Percentiles rank a stretch among this genome's conserved stretches.
phyloP scores from a whole-genome alignment of 2,329 filamentous ascomycete genomes.

The Plectosphaerella sp. region DNA sequence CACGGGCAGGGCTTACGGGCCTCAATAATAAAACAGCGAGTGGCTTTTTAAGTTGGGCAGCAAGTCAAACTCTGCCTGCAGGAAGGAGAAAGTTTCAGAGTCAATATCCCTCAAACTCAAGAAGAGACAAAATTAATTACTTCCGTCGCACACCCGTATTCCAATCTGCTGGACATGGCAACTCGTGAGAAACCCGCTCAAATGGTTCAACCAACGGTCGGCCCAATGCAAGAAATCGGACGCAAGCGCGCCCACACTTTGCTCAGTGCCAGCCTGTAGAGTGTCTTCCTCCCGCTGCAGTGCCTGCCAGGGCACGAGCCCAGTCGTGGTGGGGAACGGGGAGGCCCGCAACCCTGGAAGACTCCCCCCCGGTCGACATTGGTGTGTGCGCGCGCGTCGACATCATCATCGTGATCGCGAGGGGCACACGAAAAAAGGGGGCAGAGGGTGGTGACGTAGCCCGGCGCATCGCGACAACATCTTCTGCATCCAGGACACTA shows the following conservation, averaged over 20 bases:
- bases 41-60: too few species aligned
- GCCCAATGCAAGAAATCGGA: conserved; percentile 3
- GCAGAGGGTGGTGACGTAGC: not conserved
- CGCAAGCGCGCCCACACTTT: conserved; percentile 1
- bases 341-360: too few species aligned
- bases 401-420: not conserved
- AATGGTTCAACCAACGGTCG: not conserved
- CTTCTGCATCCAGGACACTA: not conserved
- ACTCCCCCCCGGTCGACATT: too few species aligned
- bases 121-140: too few species aligned
- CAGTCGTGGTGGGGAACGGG: not conserved
- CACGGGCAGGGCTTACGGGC: too few species aligned
- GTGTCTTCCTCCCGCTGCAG: too few species aligned
- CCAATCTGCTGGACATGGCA: not conserved
- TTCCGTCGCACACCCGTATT: too few species aligned
- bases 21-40: too few species aligned
- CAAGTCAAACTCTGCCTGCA: too few species aligned
- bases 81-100: too few species aligned
- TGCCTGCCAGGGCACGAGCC: not conserved
- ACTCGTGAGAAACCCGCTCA: not conserved
- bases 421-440: not conserved
- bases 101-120: too few species aligned
- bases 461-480: not conserved
- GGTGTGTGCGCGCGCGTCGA: not conserved
- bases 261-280: too few species aligned